Evolutionary conservation across 2,329 filamentous ascomycete species (phyloP).

Genomic region (Didymella pinodella): DNA sequence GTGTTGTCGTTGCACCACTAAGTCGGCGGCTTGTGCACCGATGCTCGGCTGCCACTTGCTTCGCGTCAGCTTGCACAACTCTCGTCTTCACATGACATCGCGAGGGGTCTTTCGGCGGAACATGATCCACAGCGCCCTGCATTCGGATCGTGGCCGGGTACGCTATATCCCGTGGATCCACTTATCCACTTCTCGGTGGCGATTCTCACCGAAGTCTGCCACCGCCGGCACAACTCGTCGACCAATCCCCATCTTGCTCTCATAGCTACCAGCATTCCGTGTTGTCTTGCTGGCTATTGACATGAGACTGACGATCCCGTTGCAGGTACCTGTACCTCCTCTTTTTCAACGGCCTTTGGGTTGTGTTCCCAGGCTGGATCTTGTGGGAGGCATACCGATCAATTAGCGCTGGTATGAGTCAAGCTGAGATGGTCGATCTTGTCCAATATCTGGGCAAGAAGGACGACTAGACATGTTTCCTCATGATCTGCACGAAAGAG

Average conservation of each 20-base stretch:
- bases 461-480: conserved; percentile 22
- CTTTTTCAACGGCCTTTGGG: conserved; percentile 72
- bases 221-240: not conserved
- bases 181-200: conserved; percentile 15
- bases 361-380: conserved; percentile 66
- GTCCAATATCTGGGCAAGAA: conserved; percentile 50
- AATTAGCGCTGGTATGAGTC: conserved; percentile 50
- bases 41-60: conserved; percentile 3
- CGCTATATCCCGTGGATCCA: conserved; percentile 9
- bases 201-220: conserved; percentile 16
- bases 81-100: not conserved
- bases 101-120: not conserved
- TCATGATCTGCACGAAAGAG: too few species aligned
- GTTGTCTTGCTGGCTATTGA: not conserved
- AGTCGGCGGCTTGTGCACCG: conserved; percentile 2
- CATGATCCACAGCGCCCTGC: not conserved
- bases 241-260: not conserved
- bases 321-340: conserved; percentile 66
- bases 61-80: conserved; percentile 2
- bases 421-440: conserved; percentile 50
- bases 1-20: conserved; percentile 10
- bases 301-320: not conserved
- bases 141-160: conserved; percentile 10
- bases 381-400: conserved; percentile 61
- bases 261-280: not conserved